phyloP scores from a whole-genome alignment of 1,284 basidiomycete genomes.

The Porphyrellus sp. region DNA sequence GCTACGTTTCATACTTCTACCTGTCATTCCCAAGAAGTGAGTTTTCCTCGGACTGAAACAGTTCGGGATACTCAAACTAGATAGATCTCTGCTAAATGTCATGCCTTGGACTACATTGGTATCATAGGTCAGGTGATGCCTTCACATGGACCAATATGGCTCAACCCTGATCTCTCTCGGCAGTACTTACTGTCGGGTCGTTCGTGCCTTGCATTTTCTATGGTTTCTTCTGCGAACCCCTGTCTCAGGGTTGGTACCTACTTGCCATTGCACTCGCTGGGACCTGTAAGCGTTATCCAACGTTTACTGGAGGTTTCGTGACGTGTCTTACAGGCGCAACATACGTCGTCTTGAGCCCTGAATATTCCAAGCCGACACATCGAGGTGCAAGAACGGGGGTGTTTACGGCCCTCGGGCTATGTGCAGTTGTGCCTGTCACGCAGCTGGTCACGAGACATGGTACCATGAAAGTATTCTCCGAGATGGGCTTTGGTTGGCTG shows the following conservation, averaged over 20 bases:
- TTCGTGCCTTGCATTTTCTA: conserved; percentile 76
- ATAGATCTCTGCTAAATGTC: conserved; percentile 50
- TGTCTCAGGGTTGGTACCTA: conserved; percentile 53
- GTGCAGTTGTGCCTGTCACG: conserved; percentile 66
- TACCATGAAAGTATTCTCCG: conserved; percentile 47
- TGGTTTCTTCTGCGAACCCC: conserved; percentile 65
- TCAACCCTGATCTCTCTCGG: background rate
- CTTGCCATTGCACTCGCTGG: conserved; percentile 56
- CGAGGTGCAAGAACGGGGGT: conserved; percentile 76
- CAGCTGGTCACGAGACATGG: conserved; percentile 67
- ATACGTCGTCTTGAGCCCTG: conserved; percentile 77
- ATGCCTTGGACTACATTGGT: conserved; percentile 71
- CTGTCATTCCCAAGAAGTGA: conserved; percentile 70
- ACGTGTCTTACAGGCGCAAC: conserved; percentile 49
- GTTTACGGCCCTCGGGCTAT: conserved; percentile 79
- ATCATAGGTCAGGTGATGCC: conserved; percentile 48
- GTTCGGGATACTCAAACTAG: background rate
- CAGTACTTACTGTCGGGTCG: conserved; percentile 73
- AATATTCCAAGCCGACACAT: conserved; percentile 74
- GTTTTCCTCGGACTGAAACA: conserved; percentile 14
- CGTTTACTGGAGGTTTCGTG: conserved; percentile 4
- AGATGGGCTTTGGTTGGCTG: conserved; percentile 72
- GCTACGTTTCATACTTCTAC: conserved; percentile 75
- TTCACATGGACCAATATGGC: background rate
- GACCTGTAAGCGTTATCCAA: conserved; percentile 46